Base-by-base conservation (phyloP, 2,329 filamentous ascomycete genomes). In the Phyllosticta capitalensis region DNA sequence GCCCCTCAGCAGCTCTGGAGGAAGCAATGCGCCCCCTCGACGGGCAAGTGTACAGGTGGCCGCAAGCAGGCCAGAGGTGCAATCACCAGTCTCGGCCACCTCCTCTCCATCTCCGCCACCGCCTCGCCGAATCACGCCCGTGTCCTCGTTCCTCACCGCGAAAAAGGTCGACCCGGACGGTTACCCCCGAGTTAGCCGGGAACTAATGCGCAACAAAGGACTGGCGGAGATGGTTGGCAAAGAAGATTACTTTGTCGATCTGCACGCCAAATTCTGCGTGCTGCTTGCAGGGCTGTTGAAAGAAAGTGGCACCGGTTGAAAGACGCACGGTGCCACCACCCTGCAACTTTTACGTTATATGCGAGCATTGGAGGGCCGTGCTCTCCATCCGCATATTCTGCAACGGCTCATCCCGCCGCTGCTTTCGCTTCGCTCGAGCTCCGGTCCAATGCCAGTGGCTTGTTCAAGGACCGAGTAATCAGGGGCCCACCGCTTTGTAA, bases 191-290 rank as follows among this genome's bases (percentile, higher is more conserved):
- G 73, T 79, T 9, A 75, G 74, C 5, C 79, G 79, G 54, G 79
- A 81, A 30, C 65, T 71, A 59, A 78, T 80, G 65, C 77, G 78
- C 54, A 79, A 81, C 21, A 78, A 81, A 62, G 81, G 79, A 58
- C 70, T 84, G n/a, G 76, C 78, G 14, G 81, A 84, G 66, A 82
- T 84, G 55, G 79, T 82, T 5, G 81, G 81, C 45, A 79, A 81
- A 59, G 80, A 81, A 61, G 77, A 79, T 68, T 80, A 84, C 64
- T 84, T 84, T 64, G 78, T 81, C 10, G 78, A 82, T 63, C 68
- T 83, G 9, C 81, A 84, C 67, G 76, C 76, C 30, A 72, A 79
- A 58, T 83, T 84, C 67, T 71, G 69, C 64, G 64, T 67, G 59
- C 66, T 75, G 19, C 65, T 75, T 22, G 68, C 72, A 59, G 67